Conservation (phyloP, 768 basidiomycete species). For the Boletus sp. region DNA sequence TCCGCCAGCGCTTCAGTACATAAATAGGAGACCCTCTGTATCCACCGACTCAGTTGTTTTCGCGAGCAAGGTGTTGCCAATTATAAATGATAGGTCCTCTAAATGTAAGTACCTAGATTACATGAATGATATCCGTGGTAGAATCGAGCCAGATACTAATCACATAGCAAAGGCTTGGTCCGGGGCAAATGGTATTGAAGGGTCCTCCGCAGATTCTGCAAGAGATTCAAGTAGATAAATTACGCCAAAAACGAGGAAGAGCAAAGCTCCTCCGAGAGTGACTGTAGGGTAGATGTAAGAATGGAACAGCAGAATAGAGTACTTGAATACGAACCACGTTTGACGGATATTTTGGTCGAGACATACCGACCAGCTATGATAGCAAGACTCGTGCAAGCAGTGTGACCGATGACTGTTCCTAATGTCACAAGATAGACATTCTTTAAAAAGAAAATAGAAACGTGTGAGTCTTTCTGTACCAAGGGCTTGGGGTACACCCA, state of each 20-base stretch:
- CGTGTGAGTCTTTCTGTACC: conserved; percentile 4
- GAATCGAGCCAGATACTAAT: not conserved
- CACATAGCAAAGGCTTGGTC: conserved; percentile 5
- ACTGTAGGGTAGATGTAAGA: conserved; percentile 42
- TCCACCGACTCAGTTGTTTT: not conserved
- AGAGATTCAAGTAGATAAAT: conserved; percentile 73
- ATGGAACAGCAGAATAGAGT: not conserved
- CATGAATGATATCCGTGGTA: not conserved
- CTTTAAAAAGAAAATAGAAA: conserved; percentile 37
- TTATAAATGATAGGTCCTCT: not conserved
- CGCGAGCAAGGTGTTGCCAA: not conserved
- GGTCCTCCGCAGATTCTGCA: conserved; percentile 17
- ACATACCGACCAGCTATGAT: conserved; percentile 92
- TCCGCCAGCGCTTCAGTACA: no score
- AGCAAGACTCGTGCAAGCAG: conserved; percentile 81
- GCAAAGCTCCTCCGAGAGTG: conserved; percentile 73
- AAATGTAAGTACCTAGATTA: conserved; percentile 2
- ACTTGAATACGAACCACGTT: conserved; percentile 60
- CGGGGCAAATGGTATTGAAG: conserved; percentile 12
- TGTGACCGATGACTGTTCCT: conserved; percentile 88
- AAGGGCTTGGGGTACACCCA: conserved; percentile 36
- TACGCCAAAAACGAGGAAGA: conserved; percentile 82
- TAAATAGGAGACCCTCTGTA: not conserved
- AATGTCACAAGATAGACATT: conserved; percentile 89
- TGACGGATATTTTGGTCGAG: conserved; percentile 92